phyloP scores from a whole-genome alignment of 768 basidiomycete genomes.

The Gloeopeniophorella convolvens region DNA sequence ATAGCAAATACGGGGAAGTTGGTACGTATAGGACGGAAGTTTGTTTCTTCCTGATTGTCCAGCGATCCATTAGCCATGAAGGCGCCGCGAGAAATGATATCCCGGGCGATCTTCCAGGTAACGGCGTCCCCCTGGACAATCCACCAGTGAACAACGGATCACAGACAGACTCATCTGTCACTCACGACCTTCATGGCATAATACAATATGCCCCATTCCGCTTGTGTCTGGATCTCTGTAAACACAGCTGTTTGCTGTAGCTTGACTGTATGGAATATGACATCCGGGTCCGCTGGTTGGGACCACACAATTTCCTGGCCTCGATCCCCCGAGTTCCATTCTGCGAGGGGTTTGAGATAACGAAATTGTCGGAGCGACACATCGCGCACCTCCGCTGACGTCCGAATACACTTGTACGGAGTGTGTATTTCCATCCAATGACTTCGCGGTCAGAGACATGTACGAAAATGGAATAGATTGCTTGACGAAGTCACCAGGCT shows the following conservation, averaged over 20 bases:
- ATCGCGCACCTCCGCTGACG: slow-evolving; percentile 30
- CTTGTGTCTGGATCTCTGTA: slow-evolving; percentile 14
- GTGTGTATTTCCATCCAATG: slow-evolving; percentile 30
- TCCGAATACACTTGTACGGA: slow-evolving; percentile 34
- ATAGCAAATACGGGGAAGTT: slow-evolving; percentile 24
- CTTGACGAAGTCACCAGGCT: slow-evolving; percentile 33
- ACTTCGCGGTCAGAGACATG: slow-evolving; percentile 26
- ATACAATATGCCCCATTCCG: slow-evolving; percentile 20
- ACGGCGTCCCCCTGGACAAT: slow-evolving; percentile 7
- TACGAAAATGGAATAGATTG: slow-evolving; percentile 38
- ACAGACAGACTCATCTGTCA: not conserved
- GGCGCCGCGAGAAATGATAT: slow-evolving; percentile 11
- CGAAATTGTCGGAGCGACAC: not conserved
- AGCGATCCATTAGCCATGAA: slow-evolving; percentile 21
- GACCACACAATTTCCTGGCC: slow-evolving; percentile 5
- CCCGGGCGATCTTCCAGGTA: slow-evolving; percentile 17
- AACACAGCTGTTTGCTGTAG: slow-evolving; percentile 8
- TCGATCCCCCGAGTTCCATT: slow-evolving; percentile 23
- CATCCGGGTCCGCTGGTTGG: not conserved
- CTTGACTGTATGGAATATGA: slow-evolving; percentile 13
- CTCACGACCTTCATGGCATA: slow-evolving; percentile 18
- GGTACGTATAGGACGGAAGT: slow-evolving; percentile 14
- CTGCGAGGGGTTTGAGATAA: slow-evolving; percentile 3
- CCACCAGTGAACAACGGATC: not conserved
- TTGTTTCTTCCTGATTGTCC: slow-evolving; percentile 2